Evolutionary conservation across 495 filamentous ascomycete genomes (phyloP), one percentile per base, ranked within the genome.

Genomic region (Aspergillus leporis): DNA sequence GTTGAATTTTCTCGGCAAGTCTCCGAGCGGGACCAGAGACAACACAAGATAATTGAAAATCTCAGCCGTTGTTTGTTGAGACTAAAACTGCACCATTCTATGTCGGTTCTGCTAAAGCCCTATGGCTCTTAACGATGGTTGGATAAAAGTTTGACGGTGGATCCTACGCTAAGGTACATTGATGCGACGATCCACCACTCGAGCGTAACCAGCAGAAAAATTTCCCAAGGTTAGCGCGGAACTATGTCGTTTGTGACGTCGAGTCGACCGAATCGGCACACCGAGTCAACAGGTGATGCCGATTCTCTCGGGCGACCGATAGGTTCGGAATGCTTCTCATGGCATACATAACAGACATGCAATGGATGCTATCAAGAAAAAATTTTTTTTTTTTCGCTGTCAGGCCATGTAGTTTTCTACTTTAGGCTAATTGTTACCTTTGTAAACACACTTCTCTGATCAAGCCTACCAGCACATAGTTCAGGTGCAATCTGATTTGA

Each of bases 231-330:
- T 30, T 46, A 47, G 22, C 22, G n/a, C 47, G 40, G 51, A 31
- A 10, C 47, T 47, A 47, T 47, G 23, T 19, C 43, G 18, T 22
- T 18, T 47, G 43, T 23, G 19, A 47, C 25, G 34, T 34, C 36
- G 21, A 22, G 13, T 16, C 34, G 22, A 38, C 61, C 48, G 63
- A 65, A 61, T 65, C 63, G 63, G 63, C 60, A 65, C 59, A 62
- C 63, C 59, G 59, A 65, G 61, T 58, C 25, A 18, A 18, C 28
- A 32, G 28, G 14, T 18, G 47, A 56, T 59, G 52, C 57, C 61
- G 61, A 60, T 30, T 22, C 25, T 49, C 41, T 62, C 54, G 60
- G 60, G 50, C 10, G 47, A 45, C 60, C 60, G 54, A 62, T 62
- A 43, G 50, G 34, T 46, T 58, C 55, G 50, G 60, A 55, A 57